phyloP scores from a whole-genome alignment of 108 stramenopile genomes.

The Schizochytrium sp. region DNA sequence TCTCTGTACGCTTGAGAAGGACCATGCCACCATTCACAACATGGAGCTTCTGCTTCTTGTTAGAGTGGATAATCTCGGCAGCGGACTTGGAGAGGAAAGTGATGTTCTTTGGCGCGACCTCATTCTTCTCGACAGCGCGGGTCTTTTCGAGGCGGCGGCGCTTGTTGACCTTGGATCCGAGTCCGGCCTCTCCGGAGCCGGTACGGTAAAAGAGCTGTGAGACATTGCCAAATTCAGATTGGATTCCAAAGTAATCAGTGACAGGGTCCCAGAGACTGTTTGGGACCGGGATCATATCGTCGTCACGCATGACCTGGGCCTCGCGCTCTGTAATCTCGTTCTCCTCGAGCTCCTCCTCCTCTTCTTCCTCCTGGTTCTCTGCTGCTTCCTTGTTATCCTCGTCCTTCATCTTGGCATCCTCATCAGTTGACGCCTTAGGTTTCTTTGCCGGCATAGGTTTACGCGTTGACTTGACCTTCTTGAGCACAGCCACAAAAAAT shows the following conservation, averaged over 20 bases:
- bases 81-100: constrained; percentile 21
- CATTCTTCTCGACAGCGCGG: neutral
- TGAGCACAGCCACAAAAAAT: constrained; percentile 93
- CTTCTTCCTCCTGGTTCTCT: neutral
- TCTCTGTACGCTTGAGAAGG: neutral
- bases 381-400: neutral
- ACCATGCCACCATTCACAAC: constrained; percentile 16
- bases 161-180: constrained; percentile 35
- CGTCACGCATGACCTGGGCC: constrained; percentile 37
- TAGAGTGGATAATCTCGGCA: constrained; percentile 1
- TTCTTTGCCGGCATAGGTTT: constrained; percentile 65
- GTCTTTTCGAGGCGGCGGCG: neutral
- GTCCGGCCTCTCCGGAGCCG: constrained; percentile 23
- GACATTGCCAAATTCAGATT: neutral
- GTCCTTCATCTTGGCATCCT: neutral
- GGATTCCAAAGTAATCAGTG: neutral
- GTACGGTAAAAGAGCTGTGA: constrained; percentile 29
- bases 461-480: constrained; percentile 74
- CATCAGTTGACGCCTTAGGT: too few species aligned
- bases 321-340: neutral
- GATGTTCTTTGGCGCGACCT: constrained; percentile 54
- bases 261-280: constrained; percentile 24
- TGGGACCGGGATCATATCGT: constrained; percentile 8
- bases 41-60: neutral
- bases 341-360: neutral